Percentiles rank a stretch among this genome's conserved stretches.
These are phyloP conservation scores for Edaphochlamys debaryana DNA, from an alignment of 139 green algal genomes.

Conservation along the genomic window DNA sequence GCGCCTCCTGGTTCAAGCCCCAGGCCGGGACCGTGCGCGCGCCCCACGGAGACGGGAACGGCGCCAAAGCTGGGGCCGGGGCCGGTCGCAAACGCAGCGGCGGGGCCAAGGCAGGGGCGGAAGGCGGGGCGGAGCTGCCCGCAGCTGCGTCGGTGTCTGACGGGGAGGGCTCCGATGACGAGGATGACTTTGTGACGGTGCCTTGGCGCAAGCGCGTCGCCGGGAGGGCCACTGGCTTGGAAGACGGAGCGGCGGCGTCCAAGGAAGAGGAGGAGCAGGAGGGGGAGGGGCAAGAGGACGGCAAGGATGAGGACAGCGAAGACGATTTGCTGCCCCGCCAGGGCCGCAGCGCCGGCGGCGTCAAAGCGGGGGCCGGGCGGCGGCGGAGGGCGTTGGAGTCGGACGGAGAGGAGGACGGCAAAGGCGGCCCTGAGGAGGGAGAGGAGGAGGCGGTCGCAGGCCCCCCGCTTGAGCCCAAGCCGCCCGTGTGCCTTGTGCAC, in stretches of 20 bases:
- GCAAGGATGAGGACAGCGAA: background rate
- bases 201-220: background rate
- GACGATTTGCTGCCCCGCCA: slow-evolving; percentile 4
- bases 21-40: background rate
- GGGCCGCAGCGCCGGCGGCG: too few species aligned
- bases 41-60: too few species aligned
- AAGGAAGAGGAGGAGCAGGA: background rate
- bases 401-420: background rate
- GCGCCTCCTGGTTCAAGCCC: slow-evolving; percentile 55
- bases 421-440: background rate
- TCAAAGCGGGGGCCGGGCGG: too few species aligned
- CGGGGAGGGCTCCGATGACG: too few species aligned
- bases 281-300: background rate
- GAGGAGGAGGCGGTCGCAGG: background rate
- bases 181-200: too few species aligned
- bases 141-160: too few species aligned
- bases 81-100: too few species aligned
- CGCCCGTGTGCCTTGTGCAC: slow-evolving; percentile 79
- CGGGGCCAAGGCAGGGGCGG: too few species aligned
- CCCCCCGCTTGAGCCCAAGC: background rate
- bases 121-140: too few species aligned
- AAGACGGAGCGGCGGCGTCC: background rate
- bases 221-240: background rate
- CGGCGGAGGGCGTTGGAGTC: background rate
- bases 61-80: too few species aligned